These are phyloP conservation scores for barley (Hordeum vulgare) DNA, from an alignment of 176 grass and related monocot genomes.

Conservation along the genomic window DNA sequence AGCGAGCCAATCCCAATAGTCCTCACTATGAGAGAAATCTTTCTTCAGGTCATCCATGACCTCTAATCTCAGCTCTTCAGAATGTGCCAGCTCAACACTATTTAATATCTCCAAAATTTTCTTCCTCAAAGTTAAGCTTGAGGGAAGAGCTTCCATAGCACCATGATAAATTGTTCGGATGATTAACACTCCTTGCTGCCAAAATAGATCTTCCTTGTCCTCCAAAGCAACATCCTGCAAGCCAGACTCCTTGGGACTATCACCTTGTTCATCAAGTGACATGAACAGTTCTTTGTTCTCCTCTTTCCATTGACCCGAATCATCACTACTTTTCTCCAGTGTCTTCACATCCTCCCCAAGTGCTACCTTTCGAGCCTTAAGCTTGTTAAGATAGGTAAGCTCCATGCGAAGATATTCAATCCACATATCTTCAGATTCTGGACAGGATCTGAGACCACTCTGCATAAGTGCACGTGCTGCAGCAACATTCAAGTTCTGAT, in stretches of 20 bases:
- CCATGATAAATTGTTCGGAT: conserved; percentile 77
- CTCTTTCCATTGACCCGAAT: conserved; percentile 58
- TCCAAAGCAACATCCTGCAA: conserved; percentile 19
- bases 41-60: conserved; percentile 74
- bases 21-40: conserved; percentile 61
- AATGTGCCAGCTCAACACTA: conserved; percentile 64
- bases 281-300: conserved; percentile 87
- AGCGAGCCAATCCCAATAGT: conserved; percentile 89
- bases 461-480: conserved; percentile 94
- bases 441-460: conserved; percentile 76
- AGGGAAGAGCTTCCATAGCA: conserved; percentile 61
- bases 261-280: conserved; percentile 49
- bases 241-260: conserved; percentile 18
- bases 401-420: conserved; percentile 95
- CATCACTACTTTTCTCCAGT: conserved; percentile 32
- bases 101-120: conserved; percentile 74
- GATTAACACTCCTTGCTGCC: conserved; percentile 82
- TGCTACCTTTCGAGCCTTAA: conserved; percentile 75
- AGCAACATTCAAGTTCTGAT: conserved; percentile 84
- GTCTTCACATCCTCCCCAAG: conserved; percentile 74
- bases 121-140: conserved; percentile 66
- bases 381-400: conserved; percentile 93
- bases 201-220: conserved; percentile 66
- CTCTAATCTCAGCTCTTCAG: conserved; percentile 67
- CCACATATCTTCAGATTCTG: conserved; percentile 89